phyloP scores from a whole-genome alignment of 768 basidiomycete genomes.

The Hydnum rufescens region DNA sequence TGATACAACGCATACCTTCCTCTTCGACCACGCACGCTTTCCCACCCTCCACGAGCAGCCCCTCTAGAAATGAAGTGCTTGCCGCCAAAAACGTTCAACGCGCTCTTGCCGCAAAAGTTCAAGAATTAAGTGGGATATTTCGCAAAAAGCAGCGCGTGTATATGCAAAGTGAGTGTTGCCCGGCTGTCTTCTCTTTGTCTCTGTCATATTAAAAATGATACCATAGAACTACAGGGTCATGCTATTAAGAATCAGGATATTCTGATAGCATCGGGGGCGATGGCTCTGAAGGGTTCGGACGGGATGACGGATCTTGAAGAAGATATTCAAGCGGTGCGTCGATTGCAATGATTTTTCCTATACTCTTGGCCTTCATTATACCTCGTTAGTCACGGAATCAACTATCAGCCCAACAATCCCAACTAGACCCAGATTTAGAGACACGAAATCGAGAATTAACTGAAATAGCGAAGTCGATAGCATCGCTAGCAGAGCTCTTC shows the following conservation, averaged over 20 bases:
- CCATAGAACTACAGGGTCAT: slow-evolving; percentile 80
- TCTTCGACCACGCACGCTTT: slow-evolving; percentile 27
- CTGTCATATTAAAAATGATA: background rate
- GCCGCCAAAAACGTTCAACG: slow-evolving; percentile 90
- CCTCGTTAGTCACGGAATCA: slow-evolving; percentile 16
- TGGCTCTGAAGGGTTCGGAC: slow-evolving; percentile 65
- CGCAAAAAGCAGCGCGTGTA: slow-evolving; percentile 97
- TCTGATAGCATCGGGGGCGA: slow-evolving; percentile 70
- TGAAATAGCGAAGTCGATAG: slow-evolving; percentile 82
- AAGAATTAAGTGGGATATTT: slow-evolving; percentile 78
- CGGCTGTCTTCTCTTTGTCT: background rate
- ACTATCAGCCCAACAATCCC: slow-evolving; percentile 18
- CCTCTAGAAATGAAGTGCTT: slow-evolving; percentile 24
- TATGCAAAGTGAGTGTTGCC: slow-evolving; percentile 69
- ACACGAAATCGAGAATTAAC: slow-evolving; percentile 51
- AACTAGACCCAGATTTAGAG: slow-evolving; percentile 23
- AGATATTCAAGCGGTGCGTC: slow-evolving; percentile 64
- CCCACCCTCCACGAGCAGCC: slow-evolving; percentile 33
- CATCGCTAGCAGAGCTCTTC: slow-evolving; percentile 83
- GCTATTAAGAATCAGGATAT: slow-evolving; percentile 95
- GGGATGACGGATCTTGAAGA: slow-evolving; percentile 74
- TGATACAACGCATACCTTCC: slow-evolving; percentile 55
- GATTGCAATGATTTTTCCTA: background rate
- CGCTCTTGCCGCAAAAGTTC: slow-evolving; percentile 87
- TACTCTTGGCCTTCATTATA: background rate